Base-by-base conservation (phyloP, 164 flowering plant species). In the Vitis rupestris region DNA sequence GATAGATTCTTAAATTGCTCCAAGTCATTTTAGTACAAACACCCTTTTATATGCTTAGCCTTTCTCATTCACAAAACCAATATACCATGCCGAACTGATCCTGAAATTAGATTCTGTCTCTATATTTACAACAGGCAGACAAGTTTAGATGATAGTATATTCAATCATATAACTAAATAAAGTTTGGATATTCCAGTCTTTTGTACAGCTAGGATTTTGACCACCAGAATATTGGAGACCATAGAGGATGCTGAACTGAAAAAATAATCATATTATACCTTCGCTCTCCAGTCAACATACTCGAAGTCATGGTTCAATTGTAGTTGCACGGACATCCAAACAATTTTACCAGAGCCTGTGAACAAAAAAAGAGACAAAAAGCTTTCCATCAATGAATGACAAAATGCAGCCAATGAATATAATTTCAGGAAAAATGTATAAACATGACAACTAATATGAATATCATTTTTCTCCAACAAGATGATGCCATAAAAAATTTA, bases 231-330 rank as follows among this genome's bases (percentile, higher is more conserved):
- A 65, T 51, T 12, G 7, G 8, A 3, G 6, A 64, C 14, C 50
- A 3, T 31, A 44, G 23, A 60, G 59, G 29, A 9, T 27, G 19
- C 13, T 30, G 47, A 47, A 10, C 31, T 29, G 54, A 10, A n/a
- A 50, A 16, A 60, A 61, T 48, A 58, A 27, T 27, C 16, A 29
- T 15, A 13, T 11, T 17, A 50, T 86, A 90, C 97, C 88, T 88
- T 67, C 86, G 78, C 64, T 90, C 96, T 70, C 93, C 92, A 50
- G 84, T 77, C 75, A 81, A 70, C 80, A 75, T 78, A 72, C 82
- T 89, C 68, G 94, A 89, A 13, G 86, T 72, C 93, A 90, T 85
- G 57, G 62, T 78, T 78, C 69, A 71, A 64, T 14, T 53, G 72
- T 48, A 64, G 70, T 64, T 17, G 68, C 75, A 82, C 76, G 84